Conservation (phyloP, 2,329 filamentous ascomycete species). For the Microsporum canis region DNA sequence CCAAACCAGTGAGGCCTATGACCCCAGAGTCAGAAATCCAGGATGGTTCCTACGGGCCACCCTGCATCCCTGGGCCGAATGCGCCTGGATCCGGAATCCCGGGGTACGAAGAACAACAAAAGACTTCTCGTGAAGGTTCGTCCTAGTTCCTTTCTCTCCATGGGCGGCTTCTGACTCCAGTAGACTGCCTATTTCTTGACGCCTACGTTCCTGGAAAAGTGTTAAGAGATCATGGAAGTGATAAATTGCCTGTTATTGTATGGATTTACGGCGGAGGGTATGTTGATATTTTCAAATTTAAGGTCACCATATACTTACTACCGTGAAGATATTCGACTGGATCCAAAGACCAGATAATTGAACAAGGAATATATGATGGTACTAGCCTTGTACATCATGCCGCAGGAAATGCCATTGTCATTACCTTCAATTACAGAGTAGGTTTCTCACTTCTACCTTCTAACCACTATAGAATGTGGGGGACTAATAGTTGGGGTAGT, state of each 20-base stretch:
- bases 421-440: conserved; percentile 2
- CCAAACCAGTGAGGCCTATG: conserved; percentile 29
- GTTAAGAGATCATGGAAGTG: neutral
- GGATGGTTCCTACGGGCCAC: conserved; percentile 24
- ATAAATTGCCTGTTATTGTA: neutral
- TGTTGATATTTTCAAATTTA: neutral
- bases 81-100: conserved; percentile 11
- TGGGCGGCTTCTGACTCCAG: conserved; percentile 15
- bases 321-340: neutral
- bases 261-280: conserved; percentile 5
- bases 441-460: conserved; percentile 31
- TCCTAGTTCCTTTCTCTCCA: neutral
- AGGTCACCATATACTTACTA: neutral
- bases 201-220: conserved; percentile 38
- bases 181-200: conserved; percentile 43
- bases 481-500: conserved; percentile 33
- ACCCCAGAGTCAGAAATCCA: conserved; percentile 22
- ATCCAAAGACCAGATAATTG: neutral
- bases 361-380: conserved; percentile 1
- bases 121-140: neutral
- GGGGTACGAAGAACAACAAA: neutral
- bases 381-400: neutral
- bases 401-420: neutral
- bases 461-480: conserved; percentile 38
- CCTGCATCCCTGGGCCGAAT: conserved; percentile 25